These are phyloP conservation scores for Saccharomycodes ludwigii DNA, from an alignment of 805 yeast genomes.

Conservation along the genomic window DNA sequence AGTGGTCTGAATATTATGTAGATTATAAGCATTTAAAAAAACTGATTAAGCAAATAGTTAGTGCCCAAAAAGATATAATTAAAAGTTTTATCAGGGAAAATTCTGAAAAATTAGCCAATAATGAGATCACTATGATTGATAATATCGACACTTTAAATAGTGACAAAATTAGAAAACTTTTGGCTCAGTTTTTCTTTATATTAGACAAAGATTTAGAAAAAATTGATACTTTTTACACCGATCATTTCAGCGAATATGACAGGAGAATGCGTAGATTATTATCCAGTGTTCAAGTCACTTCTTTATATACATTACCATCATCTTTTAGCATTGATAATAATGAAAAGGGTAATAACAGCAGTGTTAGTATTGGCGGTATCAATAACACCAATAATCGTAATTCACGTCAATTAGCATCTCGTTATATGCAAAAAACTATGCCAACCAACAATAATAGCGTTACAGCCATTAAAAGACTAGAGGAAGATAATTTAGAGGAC, in stretches of 20 bases:
- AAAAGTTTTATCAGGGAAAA: too few relatives aligned
- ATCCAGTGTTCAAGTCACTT: conserved; percentile 19
- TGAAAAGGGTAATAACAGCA: conserved; percentile 17
- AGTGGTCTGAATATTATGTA: conserved; percentile 74
- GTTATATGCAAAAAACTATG: too few relatives aligned
- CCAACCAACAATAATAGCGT: conserved; percentile 16
- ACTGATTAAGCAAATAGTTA: conserved; percentile 53
- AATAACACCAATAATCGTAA: too few relatives aligned
- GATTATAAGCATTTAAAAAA: conserved; percentile 79
- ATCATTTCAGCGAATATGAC: conserved; percentile 61
- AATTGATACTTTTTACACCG: conserved; percentile 69
- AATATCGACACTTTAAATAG: conserved; percentile 26
- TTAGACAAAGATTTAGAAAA: conserved; percentile 72
- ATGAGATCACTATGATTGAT: conserved; percentile 7
- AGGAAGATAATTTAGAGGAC: conserved; percentile 30
- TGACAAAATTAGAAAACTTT: conserved; percentile 31
- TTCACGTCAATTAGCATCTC: too few relatives aligned
- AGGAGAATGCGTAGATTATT: conserved; percentile 46
- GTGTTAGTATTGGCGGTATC: conserved; percentile 29
- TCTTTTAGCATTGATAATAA: too few relatives aligned
- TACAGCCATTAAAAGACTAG: too few relatives aligned
- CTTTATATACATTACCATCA: too few relatives aligned
- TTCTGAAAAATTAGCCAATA: too few relatives aligned
- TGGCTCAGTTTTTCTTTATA: conserved; percentile 61
- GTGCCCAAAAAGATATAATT: conserved; percentile 26